Evolutionary conservation across 1,284 basidiomycete species (phyloP).

Genomic region (Trichosporon ovoides): DNA sequence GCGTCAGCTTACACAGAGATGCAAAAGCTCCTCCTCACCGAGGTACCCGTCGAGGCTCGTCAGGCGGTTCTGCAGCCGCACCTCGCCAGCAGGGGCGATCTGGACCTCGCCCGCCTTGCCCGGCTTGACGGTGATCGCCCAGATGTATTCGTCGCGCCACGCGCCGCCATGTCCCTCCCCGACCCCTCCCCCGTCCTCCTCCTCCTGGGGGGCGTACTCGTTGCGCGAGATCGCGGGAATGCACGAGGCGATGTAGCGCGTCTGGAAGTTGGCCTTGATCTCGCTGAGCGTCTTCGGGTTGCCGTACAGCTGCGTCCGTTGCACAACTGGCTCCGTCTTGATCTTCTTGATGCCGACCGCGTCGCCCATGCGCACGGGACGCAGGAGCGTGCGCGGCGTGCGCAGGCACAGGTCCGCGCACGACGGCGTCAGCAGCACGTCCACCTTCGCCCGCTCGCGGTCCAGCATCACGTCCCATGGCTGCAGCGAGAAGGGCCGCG

Average conservation of each 20-base stretch:
- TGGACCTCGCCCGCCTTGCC: constrained; percentile 8
- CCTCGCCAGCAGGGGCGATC: constrained; percentile 22
- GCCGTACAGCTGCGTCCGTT: constrained; percentile 46
- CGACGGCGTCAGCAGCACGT: constrained; percentile 31
- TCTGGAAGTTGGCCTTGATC: constrained; percentile 37
- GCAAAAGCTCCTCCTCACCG: constrained; percentile 23
- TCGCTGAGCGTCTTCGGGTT: constrained; percentile 22
- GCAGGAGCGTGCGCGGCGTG: constrained; percentile 31
- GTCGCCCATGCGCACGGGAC: constrained; percentile 35
- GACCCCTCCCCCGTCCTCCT: not conserved
- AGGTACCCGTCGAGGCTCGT: constrained; percentile 36
- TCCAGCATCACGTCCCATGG: constrained; percentile 26
- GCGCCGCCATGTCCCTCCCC: not conserved
- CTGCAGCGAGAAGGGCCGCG: constrained; percentile 18
- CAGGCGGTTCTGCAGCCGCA: constrained; percentile 32
- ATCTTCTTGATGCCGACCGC: constrained; percentile 36
- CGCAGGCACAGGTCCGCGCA: constrained; percentile 29
- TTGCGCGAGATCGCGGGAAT: not conserved
- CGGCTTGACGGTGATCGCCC: constrained; percentile 41
- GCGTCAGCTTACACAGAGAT: not conserved
- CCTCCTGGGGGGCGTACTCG: not conserved
- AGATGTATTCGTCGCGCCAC: constrained; percentile 36
- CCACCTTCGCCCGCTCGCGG: constrained; percentile 18
- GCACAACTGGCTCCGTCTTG: constrained; percentile 44
- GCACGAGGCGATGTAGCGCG: constrained; percentile 30